phyloP scores from a whole-genome alignment of 2,329 filamentous ascomycete genomes.

The Phyllachora maydis region DNA sequence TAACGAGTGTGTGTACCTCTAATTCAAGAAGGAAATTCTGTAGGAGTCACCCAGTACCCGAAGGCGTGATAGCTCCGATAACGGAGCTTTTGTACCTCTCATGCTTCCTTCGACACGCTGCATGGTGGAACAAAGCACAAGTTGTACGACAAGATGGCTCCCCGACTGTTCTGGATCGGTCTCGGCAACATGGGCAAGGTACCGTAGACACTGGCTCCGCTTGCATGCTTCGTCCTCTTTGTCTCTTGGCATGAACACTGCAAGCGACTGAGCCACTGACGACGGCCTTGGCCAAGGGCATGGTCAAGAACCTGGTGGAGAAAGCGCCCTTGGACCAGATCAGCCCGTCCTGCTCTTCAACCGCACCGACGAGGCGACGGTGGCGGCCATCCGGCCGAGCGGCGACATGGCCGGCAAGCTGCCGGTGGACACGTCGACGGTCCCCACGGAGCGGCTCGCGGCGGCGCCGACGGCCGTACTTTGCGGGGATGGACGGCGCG shows the following conservation, averaged over 20 bases:
- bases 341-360: constrained; percentile 66
- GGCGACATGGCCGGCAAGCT: constrained; percentile 48
- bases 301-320: constrained; percentile 64
- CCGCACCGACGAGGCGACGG: constrained; percentile 43
- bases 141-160: constrained; percentile 24
- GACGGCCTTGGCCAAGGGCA: constrained; percentile 38
- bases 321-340: constrained; percentile 53
- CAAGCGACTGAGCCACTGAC: too few relatives aligned
- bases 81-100: too few relatives aligned
- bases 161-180: constrained; percentile 56
- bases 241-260: not conserved
- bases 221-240: not conserved
- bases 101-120: too few relatives aligned
- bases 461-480: constrained; percentile 49
- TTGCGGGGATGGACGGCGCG: constrained; percentile 51
- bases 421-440: constrained; percentile 72
- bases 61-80: too few relatives aligned
- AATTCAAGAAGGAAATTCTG: too few relatives aligned
- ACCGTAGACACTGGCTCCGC: too few relatives aligned
- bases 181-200: constrained; percentile 77
- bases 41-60: too few relatives aligned
- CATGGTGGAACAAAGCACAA: too few relatives aligned
- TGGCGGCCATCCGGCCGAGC: constrained; percentile 33
- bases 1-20: too few relatives aligned
- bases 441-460: constrained; percentile 52